A percentile compares a stretch with the other conserved stretches of the same genome.
phyloP scores from a whole-genome alignment of 257 asterid species.

The Nyctanthes arbortristis region DNA sequence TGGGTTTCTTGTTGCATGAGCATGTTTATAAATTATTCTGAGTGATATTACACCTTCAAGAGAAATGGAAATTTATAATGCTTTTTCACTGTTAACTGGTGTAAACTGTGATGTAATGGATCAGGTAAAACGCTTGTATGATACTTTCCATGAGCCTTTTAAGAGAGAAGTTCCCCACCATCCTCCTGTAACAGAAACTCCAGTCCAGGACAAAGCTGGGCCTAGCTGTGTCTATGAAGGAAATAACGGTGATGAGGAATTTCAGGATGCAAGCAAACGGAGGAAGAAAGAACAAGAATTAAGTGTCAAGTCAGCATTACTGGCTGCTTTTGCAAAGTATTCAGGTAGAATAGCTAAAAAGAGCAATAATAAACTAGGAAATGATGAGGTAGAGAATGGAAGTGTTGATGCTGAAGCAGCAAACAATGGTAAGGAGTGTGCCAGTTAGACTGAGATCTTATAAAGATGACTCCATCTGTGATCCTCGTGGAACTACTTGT shows the following conservation, averaged over 20 bases:
- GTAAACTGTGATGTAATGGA: not conserved
- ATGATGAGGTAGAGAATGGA: constrained; percentile 33
- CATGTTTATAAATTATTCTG: not conserved
- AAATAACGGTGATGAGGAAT: constrained; percentile 41
- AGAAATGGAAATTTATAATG: not conserved
- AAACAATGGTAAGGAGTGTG: constrained; percentile 21
- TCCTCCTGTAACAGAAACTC: constrained; percentile 37
- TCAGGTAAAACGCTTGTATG: constrained; percentile 88
- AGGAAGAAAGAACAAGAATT: constrained; percentile 59
- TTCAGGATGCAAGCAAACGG: constrained; percentile 41
- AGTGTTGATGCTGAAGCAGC: constrained; percentile 22
- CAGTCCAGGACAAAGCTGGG: constrained; percentile 30
- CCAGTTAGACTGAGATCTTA: constrained; percentile 8
- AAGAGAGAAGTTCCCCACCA: constrained; percentile 64
- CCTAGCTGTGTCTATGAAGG: constrained; percentile 38
- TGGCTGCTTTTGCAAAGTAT: constrained; percentile 79
- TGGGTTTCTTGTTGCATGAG: not conserved
- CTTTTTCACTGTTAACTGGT: constrained; percentile 8
- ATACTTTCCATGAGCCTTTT: constrained; percentile 93
- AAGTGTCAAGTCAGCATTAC: constrained; percentile 67
- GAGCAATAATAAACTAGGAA: constrained; percentile 37
- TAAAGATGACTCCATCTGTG: not conserved
- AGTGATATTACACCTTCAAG: not conserved
- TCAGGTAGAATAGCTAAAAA: constrained; percentile 46
- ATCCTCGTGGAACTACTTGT: too few species aligned